A percentile compares a stretch with the other conserved stretches of the same genome.
These are phyloP conservation scores for Fusarium mexicanum DNA, from an alignment of 2,329 filamentous ascomycete species.

Conservation along the genomic window DNA sequence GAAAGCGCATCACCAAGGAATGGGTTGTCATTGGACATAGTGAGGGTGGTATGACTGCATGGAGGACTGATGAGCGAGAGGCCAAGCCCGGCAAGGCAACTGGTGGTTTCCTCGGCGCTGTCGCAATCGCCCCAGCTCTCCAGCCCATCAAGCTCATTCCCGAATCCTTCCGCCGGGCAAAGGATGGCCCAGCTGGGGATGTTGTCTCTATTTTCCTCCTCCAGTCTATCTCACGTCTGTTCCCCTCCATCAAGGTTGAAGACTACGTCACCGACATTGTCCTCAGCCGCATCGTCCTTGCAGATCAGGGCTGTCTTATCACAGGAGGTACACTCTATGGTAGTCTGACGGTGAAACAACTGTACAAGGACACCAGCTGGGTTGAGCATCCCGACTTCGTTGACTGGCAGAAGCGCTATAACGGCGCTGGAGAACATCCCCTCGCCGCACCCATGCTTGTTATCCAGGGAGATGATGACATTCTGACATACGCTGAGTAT, in stretches of 20 bases:
- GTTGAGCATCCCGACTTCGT: slow-evolving; percentile 1
- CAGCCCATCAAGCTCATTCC: slow-evolving; percentile 20
- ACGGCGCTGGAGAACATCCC: neutral
- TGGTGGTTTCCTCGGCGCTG: slow-evolving; percentile 9
- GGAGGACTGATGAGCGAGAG: slow-evolving; percentile 12
- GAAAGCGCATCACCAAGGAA: slow-evolving; percentile 1
- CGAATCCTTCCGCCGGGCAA: slow-evolving; percentile 9
- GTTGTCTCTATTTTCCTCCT: slow-evolving; percentile 17
- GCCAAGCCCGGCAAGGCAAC: neutral
- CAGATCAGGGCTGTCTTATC: neutral
- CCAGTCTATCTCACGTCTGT: neutral
- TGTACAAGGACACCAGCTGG: slow-evolving; percentile 23
- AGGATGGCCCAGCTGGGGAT: slow-evolving; percentile 5
- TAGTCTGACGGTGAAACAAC: neutral
- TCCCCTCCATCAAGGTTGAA: neutral
- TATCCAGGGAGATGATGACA: slow-evolving; percentile 8
- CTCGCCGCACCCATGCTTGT: slow-evolving; percentile 21
- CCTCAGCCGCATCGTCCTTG: neutral
- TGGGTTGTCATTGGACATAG: slow-evolving; percentile 16
- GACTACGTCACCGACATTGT: slow-evolving; percentile 10
- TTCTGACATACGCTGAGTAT: neutral
- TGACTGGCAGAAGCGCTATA: slow-evolving; percentile 23
- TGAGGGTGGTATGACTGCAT: slow-evolving; percentile 15
- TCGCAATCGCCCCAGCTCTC: slow-evolving; percentile 1
- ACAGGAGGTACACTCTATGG: neutral